Evolutionary conservation across 176 grass and related monocot genomes (phyloP).

Genomic region (Aegilops umbellulata): DNA sequence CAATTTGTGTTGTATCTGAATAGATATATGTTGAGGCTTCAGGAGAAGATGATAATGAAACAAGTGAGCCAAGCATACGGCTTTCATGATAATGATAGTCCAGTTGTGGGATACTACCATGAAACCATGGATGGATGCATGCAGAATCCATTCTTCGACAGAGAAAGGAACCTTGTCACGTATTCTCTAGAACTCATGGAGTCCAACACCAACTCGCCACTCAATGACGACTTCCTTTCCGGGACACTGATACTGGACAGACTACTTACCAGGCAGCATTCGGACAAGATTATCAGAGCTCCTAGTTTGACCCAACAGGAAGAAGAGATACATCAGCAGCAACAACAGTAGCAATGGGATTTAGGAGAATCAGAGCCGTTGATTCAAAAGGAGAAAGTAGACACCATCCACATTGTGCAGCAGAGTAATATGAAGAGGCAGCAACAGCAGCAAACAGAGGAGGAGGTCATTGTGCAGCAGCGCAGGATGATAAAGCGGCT

Average conservation of each 20-base stretch:
- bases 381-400: too few relatives aligned
- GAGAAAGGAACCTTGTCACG: neutral
- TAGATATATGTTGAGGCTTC: neutral
- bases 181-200: neutral
- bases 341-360: too few relatives aligned
- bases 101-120: accelerated
- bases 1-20: neutral
- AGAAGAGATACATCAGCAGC: too few relatives aligned
- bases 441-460: too few relatives aligned
- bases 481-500: neutral
- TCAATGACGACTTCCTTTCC: neutral
- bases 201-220: neutral
- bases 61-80: neutral
- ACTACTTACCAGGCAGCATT: neutral
- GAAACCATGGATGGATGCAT: neutral
- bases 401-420: too few relatives aligned
- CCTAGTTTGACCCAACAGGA: neutral
- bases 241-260: neutral
- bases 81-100: neutral
- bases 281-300: neutral
- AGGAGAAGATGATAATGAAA: neutral
- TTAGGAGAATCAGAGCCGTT: too few relatives aligned
- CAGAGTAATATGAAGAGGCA: too few relatives aligned
- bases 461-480: too few relatives aligned
- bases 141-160: neutral